phyloP scores from a whole-genome alignment of 495 filamentous ascomycete genomes.

The Chlorociboria aeruginascens region DNA sequence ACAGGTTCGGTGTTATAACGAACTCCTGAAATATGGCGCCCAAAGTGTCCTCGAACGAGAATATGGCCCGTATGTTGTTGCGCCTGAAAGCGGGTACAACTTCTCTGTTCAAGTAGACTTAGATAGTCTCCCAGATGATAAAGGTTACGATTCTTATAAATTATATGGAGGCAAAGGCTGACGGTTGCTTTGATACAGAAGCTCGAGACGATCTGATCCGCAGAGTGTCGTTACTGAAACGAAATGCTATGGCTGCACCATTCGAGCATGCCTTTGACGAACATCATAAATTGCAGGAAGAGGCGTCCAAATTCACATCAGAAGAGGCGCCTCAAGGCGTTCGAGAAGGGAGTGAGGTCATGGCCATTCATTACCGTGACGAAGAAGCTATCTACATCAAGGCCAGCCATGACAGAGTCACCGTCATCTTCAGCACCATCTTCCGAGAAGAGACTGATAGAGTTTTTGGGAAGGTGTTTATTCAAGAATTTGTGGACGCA shows the following conservation, averaged over 20 bases:
- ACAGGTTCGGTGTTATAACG: constrained; percentile 83
- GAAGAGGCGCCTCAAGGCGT: constrained; percentile 87
- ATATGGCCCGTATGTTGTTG: constrained; percentile 83
- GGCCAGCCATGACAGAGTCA: constrained; percentile 90
- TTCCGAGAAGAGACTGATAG: constrained; percentile 96
- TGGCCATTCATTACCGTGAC: constrained; percentile 94
- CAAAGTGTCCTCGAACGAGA: constrained; percentile 83
- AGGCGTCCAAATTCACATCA: constrained; percentile 77
- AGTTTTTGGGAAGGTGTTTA: constrained; percentile 93
- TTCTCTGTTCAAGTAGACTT: constrained; percentile 86
- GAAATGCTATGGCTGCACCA: constrained; percentile 95
- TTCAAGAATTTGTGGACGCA: constrained; percentile 92
- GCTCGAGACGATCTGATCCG: constrained; percentile 73
- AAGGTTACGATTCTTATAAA: constrained; percentile 33
- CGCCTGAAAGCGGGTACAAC: constrained; percentile 82
- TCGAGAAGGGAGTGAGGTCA: constrained; percentile 79
- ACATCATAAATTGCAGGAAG: constrained; percentile 71
- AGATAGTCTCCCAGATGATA: constrained; percentile 69
- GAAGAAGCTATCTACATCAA: constrained; percentile 99
- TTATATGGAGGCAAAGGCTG: background rate
- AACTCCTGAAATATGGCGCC: constrained; percentile 86
- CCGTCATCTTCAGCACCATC: constrained; percentile 96
- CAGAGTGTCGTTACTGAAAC: constrained; percentile 79
- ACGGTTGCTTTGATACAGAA: constrained; percentile 33
- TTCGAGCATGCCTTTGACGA: constrained; percentile 95